Percentiles rank a stretch among this genome's conserved stretches.
Evolutionary conservation across 1,139 yeast species (phyloP).

Genomic region (Suhomyces guaymorum): DNA sequence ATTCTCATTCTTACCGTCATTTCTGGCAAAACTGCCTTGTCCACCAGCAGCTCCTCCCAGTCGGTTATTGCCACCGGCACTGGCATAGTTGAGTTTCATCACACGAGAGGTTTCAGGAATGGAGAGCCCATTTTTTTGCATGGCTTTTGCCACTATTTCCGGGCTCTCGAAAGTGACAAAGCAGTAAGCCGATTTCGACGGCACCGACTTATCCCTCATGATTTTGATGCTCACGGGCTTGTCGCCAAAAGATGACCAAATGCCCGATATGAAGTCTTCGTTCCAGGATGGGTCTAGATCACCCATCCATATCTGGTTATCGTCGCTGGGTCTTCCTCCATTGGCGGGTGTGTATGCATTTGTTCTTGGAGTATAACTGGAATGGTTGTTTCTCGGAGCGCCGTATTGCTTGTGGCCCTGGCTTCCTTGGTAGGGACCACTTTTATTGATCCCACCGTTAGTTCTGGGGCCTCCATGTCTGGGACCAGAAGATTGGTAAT

Average conservation of each 20-base stretch:
- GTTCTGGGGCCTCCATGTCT: slow-evolving; percentile 7
- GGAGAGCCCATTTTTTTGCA: slow-evolving; percentile 64
- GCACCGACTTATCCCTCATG: slow-evolving; percentile 40
- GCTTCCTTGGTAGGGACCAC: slow-evolving; percentile 1
- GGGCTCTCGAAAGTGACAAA: slow-evolving; percentile 77
- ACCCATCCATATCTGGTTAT: slow-evolving; percentile 81
- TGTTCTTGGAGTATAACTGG: slow-evolving; percentile 5
- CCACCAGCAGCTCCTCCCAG: not conserved
- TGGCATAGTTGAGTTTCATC: slow-evolving; percentile 85
- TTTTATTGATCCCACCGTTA: slow-evolving; percentile 4
- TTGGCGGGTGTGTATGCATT: slow-evolving; percentile 1
- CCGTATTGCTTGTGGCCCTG: slow-evolving; percentile 7
- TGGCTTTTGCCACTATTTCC: slow-evolving; percentile 69
- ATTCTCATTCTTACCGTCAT: slow-evolving; percentile 42
- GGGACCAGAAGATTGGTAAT: not conserved
- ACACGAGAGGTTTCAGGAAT: slow-evolving; percentile 60
- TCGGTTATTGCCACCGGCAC: slow-evolving; percentile 24
- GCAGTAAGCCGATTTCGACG: slow-evolving; percentile 63
- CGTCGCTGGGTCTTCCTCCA: slow-evolving; percentile 11
- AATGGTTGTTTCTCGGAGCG: slow-evolving; percentile 4
- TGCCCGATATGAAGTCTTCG: slow-evolving; percentile 61
- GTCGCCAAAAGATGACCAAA: slow-evolving; percentile 58
- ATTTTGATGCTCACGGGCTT: slow-evolving; percentile 39
- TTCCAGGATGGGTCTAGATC: slow-evolving; percentile 88
- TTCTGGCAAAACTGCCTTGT: not conserved